phyloP scores from a whole-genome alignment of 371 early-diverging fungal genomes.

The Conidiobolus incongruus region DNA sequence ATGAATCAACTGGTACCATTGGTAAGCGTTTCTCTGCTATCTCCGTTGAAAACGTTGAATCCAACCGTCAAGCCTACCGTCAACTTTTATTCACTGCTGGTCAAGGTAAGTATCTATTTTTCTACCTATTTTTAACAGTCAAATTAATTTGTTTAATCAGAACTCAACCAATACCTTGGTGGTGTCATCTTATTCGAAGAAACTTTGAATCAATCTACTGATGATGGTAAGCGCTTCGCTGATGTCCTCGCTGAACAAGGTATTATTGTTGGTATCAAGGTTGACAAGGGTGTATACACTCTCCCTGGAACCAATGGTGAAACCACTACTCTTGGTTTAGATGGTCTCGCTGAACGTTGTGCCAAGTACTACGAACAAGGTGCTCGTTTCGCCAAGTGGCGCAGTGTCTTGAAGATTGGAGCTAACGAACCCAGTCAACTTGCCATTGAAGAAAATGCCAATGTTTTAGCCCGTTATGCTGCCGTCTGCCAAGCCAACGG shows the following conservation, averaged over 20 bases:
- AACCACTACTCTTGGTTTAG: conserved; percentile 35
- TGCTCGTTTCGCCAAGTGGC: conserved; percentile 47
- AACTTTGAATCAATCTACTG: conserved; percentile 25
- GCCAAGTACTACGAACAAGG: conserved; percentile 18
- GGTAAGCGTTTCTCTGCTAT: conserved; percentile 27
- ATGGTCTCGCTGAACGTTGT: conserved; percentile 26
- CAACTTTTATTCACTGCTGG: conserved; percentile 34
- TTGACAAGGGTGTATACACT: conserved; percentile 27
- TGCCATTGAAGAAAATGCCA: conserved; percentile 30
- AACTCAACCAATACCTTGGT: conserved; percentile 23
- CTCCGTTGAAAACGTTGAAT: conserved; percentile 27
- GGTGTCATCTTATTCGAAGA: conserved; percentile 47
- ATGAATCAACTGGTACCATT: conserved; percentile 37
- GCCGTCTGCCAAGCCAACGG: conserved; percentile 31
- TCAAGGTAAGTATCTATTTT: conserved; percentile 2
- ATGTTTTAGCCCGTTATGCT: conserved; percentile 37
- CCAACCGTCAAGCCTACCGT: conserved; percentile 35
- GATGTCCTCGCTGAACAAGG: conserved; percentile 18
- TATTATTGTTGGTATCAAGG: conserved; percentile 34
- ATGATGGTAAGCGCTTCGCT: conserved; percentile 20
- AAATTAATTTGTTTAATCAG: conserved; percentile 1
- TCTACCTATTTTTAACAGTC: too few species aligned
- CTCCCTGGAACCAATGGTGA: conserved; percentile 26
- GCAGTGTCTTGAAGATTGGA: conserved; percentile 27
- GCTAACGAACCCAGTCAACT: conserved; percentile 16